Base-by-base conservation (phyloP, 306 rosid species). In the Malus sieversii region DNA sequence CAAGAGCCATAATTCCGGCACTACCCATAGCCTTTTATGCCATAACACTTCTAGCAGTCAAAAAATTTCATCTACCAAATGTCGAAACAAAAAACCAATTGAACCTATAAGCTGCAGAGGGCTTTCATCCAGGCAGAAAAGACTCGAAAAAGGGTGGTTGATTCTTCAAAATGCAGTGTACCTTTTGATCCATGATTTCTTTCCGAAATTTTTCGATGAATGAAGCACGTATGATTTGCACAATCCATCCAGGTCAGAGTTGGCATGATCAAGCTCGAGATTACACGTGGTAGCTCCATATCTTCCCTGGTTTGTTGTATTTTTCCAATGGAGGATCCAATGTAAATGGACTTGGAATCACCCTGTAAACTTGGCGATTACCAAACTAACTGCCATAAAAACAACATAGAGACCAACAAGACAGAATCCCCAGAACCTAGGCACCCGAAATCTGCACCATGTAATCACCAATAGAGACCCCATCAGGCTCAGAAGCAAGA, bases 401-500 rank as follows among this genome's bases (percentile, higher is more conserved):
- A 82, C 79, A 72, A 85, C 78, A 81, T 92, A 95, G 63, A 95
- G 83, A 29, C 96, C 92, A 35, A 95, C 99, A 27, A 92, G 93
- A 73, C 93, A 95, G 86, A 90, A 92, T 25, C 99, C 99, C 97
- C 97, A 95, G 78, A 86, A 88, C 82, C 92, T 88, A 29, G 97
- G 99, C 57, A 95, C 99, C 75, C 97, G 84, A 83, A 95, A 95
- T 84, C 97, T 91, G 86, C 83, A 82, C 97, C 97, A 95, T 29
- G 87, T 92, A 78, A 95, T 86, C 70, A 95, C 97, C 77, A 95
- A 75, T 9, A 92, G 88, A 75, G 99, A 95, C 66, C 99, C 97
- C 97, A 95, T 95, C 79, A 95, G 78, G 86, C 97, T 92, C 80
- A 89, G 70, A 80, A 95, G 90, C 75, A 95, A 85, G 89, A 95